Evolutionary conservation across 805 yeast species (phyloP).

Genomic region (Wickerhamomyces ciferrii): DNA sequence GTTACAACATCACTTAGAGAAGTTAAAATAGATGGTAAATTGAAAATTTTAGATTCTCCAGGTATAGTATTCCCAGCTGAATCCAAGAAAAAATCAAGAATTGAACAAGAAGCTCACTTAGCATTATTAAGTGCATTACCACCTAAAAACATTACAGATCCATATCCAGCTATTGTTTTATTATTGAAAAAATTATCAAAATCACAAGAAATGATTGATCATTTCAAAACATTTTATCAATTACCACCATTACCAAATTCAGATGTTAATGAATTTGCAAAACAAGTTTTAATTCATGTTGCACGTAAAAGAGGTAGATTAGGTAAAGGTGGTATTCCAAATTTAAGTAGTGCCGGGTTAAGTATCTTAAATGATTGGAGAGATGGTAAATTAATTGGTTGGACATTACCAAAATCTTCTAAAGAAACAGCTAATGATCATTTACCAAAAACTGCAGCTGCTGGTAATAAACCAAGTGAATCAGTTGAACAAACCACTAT

Average conservation of each 20-base stretch:
- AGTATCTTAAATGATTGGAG: constrained; percentile 92
- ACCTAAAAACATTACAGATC: constrained; percentile 79
- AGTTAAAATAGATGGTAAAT: constrained; percentile 85
- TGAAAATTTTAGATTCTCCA: constrained; percentile 89
- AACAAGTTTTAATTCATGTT: constrained; percentile 83
- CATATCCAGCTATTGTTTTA: constrained; percentile 73
- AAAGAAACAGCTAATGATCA: constrained; percentile 31
- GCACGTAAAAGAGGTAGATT: constrained; percentile 91
- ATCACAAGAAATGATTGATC: constrained; percentile 70
- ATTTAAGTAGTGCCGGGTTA: constrained; percentile 77
- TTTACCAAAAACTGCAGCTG: constrained; percentile 6
- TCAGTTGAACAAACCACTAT: constrained; percentile 57
- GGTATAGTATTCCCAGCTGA: constrained; percentile 92
- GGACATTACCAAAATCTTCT: constrained; percentile 72
- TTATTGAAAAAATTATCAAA: constrained; percentile 73
- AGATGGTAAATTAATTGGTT: constrained; percentile 89
- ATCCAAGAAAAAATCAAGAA: constrained; percentile 43
- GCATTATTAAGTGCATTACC: constrained; percentile 87
- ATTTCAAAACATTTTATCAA: constrained; percentile 66
- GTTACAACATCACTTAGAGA: constrained; percentile 90
- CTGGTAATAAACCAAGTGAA: constrained; percentile 24
- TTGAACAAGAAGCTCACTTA: constrained; percentile 81
- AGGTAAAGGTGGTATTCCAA: constrained; percentile 91
- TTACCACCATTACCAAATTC: constrained; percentile 75
- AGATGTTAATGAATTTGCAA: constrained; percentile 72